Evolutionary conservation across 1,139 yeast species (phyloP).

Genomic region (Lodderomyces metapsilosis): DNA sequence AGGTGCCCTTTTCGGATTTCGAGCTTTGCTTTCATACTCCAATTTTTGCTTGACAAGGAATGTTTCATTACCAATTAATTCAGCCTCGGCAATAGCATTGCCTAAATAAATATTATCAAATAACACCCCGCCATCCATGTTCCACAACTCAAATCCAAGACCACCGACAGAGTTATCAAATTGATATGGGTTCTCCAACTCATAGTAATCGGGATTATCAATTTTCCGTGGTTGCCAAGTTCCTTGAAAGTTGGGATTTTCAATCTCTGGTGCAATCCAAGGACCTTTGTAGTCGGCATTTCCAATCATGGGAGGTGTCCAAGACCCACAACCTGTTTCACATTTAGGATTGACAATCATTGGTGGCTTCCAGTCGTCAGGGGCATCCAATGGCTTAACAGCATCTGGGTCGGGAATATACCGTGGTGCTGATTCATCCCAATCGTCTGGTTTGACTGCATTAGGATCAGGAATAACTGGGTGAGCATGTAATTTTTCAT

Average conservation of each 20-base stretch:
- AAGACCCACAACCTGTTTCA: constrained; percentile 70
- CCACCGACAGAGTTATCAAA: constrained; percentile 73
- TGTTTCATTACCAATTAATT: constrained; percentile 73
- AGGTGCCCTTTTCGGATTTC: constrained; percentile 39
- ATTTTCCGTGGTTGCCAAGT: constrained; percentile 70
- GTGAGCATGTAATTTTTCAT: constrained; percentile 67
- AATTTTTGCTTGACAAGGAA: constrained; percentile 59
- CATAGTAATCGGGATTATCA: constrained; percentile 67
- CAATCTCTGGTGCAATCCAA: constrained; percentile 67
- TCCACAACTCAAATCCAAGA: constrained; percentile 88
- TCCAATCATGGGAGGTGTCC: constrained; percentile 56
- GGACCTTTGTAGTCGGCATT: constrained; percentile 76
- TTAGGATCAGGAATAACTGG: constrained; percentile 61
- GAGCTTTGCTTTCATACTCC: constrained; percentile 47
- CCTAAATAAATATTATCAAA: constrained; percentile 88
- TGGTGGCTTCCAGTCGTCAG: constrained; percentile 80
- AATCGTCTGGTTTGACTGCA: constrained; percentile 67
- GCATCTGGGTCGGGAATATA: constrained; percentile 67
- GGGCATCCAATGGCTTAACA: constrained; percentile 65
- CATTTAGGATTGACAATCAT: constrained; percentile 72
- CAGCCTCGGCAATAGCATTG: constrained; percentile 80
- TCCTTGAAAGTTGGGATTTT: constrained; percentile 78
- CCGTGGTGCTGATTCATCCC: constrained; percentile 67
- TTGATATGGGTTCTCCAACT: constrained; percentile 57
- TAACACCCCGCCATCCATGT: constrained; percentile 70